Evolutionary conservation across 495 filamentous ascomycete genomes (phyloP).

Genomic region (Aspergillus homomorphus): DNA sequence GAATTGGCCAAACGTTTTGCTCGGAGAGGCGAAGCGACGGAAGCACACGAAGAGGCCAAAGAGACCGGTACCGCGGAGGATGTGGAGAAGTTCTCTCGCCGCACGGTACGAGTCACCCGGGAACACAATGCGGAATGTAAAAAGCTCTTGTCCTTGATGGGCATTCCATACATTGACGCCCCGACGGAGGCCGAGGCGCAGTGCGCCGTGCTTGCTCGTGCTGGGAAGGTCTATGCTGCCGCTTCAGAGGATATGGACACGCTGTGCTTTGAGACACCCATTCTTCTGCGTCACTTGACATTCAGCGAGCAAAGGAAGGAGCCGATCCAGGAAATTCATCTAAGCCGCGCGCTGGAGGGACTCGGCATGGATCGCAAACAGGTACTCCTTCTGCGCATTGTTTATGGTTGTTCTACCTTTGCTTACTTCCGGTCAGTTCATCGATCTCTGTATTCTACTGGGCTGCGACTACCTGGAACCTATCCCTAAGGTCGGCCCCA

Average conservation of each 20-base stretch:
- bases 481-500: constrained; percentile 88
- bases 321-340: constrained; percentile 91
- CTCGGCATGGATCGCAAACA: constrained; percentile 82
- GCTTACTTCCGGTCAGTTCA: constrained; percentile 58
- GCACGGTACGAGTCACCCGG: constrained; percentile 89
- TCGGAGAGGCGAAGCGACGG: constrained; percentile 82
- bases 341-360: constrained; percentile 78
- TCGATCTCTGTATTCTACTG: constrained; percentile 95
- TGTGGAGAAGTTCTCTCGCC: constrained; percentile 93
- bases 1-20: constrained; percentile 92
- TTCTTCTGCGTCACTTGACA: constrained; percentile 88
- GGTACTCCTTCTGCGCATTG: constrained; percentile 38
- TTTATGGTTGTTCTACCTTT: background rate
- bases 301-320: constrained; percentile 97
- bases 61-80: constrained; percentile 97
- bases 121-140: constrained; percentile 97
- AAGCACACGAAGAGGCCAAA: constrained; percentile 89
- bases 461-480: constrained; percentile 98
- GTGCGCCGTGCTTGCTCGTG: constrained; percentile 85
- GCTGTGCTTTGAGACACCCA: constrained; percentile 87
- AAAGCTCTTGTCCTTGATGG: constrained; percentile 86
- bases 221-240: constrained; percentile 93
- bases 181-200: constrained; percentile 97
- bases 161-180: constrained; percentile 89
- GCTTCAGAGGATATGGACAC: constrained; percentile 99